Conservation (phyloP, 192 early-diverging fungal species). For the Backusella parvicylindrica region DNA sequence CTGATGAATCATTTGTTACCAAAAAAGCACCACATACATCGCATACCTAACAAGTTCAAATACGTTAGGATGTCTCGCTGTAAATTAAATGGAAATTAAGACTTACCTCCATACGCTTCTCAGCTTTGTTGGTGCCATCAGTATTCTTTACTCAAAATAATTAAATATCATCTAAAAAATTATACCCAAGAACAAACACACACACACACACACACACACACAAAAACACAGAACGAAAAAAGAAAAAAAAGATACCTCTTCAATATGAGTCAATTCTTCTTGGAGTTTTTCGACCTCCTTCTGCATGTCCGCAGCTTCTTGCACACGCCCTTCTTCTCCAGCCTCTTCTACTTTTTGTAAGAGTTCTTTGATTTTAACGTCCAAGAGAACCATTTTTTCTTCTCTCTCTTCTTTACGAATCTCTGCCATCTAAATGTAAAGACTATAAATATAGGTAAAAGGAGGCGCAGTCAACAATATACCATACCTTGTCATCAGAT, state of each 20-base stretch:
- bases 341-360: constrained; percentile 62
- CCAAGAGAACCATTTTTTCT: constrained; percentile 75
- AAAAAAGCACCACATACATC: constrained; percentile 82
- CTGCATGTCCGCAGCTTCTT: constrained; percentile 64
- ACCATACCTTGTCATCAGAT: constrained; percentile 51
- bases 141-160: constrained; percentile 5
- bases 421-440: constrained; percentile 34
- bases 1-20: constrained; percentile 80
- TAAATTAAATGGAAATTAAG: neutral
- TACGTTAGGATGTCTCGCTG: neutral
- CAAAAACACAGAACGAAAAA: neutral
- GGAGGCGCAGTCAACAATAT: no score
- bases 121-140: constrained; percentile 41
- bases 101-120: constrained; percentile 63
- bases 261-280: constrained; percentile 53
- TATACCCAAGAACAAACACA: neutral
- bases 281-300: constrained; percentile 67
- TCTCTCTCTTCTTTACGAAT: constrained; percentile 74
- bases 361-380: constrained; percentile 72
- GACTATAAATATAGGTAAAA: no score
- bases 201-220: neutral
- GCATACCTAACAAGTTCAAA: constrained; percentile 44
- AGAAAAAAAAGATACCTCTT: constrained; percentile 40
- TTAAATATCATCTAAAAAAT: constrained; percentile 2
- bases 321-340: constrained; percentile 71